These are phyloP conservation scores for Giardia muris DNA, from an alignment of 208 protist genomes.

Conservation along the genomic window DNA sequence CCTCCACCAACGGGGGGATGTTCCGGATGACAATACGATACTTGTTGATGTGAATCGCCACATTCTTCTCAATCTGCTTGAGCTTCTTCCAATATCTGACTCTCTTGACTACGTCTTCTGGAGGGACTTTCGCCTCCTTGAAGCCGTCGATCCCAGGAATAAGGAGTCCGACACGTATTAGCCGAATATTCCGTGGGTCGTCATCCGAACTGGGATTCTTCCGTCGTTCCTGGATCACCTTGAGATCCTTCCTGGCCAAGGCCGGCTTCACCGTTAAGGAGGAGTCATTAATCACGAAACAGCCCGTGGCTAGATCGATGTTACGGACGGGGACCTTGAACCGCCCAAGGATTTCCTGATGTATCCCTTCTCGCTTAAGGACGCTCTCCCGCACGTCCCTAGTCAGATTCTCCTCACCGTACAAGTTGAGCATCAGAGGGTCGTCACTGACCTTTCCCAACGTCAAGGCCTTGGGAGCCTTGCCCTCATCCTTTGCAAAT, in stretches of 20 bases:
- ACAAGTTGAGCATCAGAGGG: background rate
- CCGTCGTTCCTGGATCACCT: background rate
- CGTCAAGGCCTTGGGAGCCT: background rate
- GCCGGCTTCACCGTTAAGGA: background rate
- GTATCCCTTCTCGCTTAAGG: background rate
- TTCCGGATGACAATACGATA: background rate
- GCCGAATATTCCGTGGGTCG: background rate
- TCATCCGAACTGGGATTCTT: background rate
- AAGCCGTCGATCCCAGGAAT: conserved; percentile 1
- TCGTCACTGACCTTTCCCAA: background rate
- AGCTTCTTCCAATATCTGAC: background rate
- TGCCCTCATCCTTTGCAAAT: background rate
- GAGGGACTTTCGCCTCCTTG: background rate
- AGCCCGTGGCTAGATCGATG: background rate
- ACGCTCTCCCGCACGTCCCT: background rate
- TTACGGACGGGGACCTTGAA: background rate
- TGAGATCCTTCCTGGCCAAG: background rate
- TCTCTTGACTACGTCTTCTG: background rate
- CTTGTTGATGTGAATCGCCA: background rate
- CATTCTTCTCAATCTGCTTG: background rate
- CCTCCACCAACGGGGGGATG: background rate
- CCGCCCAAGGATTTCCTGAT: background rate
- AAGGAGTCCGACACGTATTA: background rate
- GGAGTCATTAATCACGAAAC: background rate
- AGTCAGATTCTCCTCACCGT: background rate